Conservation (phyloP, 2,329 filamentous ascomycete genomes). For the Paecilomyces sp. region DNA sequence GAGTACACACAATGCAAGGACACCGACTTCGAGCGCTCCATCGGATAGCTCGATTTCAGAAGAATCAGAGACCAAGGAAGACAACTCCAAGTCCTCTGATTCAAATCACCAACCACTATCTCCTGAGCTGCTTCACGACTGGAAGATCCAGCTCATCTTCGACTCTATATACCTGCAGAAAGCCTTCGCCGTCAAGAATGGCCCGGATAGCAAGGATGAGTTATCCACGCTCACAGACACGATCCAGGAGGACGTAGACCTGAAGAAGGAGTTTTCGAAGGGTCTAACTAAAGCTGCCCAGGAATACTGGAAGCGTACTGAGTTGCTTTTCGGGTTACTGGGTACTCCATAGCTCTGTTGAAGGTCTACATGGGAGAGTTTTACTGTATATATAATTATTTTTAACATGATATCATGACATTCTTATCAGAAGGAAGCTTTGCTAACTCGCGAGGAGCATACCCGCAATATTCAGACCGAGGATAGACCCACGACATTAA, state of each 20-base stretch:
- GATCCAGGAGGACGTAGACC: slow-evolving; percentile 40
- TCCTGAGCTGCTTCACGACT: slow-evolving; percentile 14
- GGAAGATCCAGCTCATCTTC: slow-evolving; percentile 31
- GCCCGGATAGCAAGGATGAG: slow-evolving; percentile 16
- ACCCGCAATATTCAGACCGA: too few species aligned
- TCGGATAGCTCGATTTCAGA: neutral
- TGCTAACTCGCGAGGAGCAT: too few species aligned
- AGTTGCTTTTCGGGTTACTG: slow-evolving; percentile 73
- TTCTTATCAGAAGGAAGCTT: neutral
- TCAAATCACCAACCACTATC: slow-evolving; percentile 1
- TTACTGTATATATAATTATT: neutral
- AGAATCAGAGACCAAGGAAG: neutral
- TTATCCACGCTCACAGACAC: slow-evolving; percentile 44
- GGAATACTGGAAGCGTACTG: slow-evolving; percentile 79
- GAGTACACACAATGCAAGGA: slow-evolving; percentile 4
- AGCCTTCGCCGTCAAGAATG: slow-evolving; percentile 13
- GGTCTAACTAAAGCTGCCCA: slow-evolving; percentile 55
- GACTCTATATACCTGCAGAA: slow-evolving; percentile 26
- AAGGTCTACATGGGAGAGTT: neutral
- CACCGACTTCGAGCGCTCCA: neutral
- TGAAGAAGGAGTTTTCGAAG: slow-evolving; percentile 44
- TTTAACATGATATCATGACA: neutral
- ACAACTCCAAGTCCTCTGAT: neutral
- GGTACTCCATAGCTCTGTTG: slow-evolving; percentile 18
- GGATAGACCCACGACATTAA: too few species aligned